Evolutionary conservation across 208 protist species (phyloP).

Genomic region (Leishmania gerbilli): DNA sequence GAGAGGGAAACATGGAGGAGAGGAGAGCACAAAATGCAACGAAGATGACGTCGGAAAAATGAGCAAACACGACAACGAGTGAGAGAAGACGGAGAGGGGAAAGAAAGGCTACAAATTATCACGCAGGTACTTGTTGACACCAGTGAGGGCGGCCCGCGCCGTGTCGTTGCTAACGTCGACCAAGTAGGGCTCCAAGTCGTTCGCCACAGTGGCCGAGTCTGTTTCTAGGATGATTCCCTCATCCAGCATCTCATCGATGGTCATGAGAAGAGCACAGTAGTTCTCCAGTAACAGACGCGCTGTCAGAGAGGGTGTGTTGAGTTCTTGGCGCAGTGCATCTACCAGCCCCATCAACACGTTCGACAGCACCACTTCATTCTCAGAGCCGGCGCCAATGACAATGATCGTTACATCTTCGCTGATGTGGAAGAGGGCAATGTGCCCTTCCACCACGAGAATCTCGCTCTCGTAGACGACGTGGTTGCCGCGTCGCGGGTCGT

Average conservation of each 20-base stretch:
- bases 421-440: conserved; percentile 70
- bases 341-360: conserved; percentile 67
- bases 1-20: neutral
- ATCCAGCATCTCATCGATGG: conserved; percentile 91
- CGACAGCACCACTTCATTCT: conserved; percentile 86
- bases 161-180: conserved; percentile 59
- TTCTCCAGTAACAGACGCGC: conserved; percentile 71
- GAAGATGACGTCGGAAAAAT: neutral
- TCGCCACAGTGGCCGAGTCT: conserved; percentile 50
- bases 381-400: conserved; percentile 76
- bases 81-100: neutral
- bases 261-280: conserved; percentile 86
- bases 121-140: conserved; percentile 85
- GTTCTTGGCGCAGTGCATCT: conserved; percentile 60
- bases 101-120: conserved; percentile 57
- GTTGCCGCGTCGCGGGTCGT: conserved; percentile 25
- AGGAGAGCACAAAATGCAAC: neutral
- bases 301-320: conserved; percentile 58
- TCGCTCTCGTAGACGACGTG: conserved; percentile 49
- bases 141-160: conserved; percentile 69
- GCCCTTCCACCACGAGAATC: conserved; percentile 75
- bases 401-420: conserved; percentile 71
- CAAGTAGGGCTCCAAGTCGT: conserved; percentile 65
- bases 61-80: neutral
- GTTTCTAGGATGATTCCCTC: conserved; percentile 90